Evolutionary conservation across 129 eudicot species (phyloP).

Genomic region (Sambucus nigra): DNA sequence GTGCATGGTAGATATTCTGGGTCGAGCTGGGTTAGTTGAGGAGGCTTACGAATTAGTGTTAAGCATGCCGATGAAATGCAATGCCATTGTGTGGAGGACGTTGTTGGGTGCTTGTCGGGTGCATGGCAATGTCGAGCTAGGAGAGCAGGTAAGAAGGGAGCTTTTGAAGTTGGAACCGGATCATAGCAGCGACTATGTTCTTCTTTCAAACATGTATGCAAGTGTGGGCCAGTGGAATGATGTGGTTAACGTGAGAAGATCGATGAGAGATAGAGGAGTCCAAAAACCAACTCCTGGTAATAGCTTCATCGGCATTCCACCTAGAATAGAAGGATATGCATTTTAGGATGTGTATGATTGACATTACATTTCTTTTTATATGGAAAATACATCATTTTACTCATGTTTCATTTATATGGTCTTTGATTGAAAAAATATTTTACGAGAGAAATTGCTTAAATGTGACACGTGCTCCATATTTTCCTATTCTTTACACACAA

Average conservation of each 20-base stretch:
- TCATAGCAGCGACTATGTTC: slow-evolving; percentile 47
- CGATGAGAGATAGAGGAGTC: slow-evolving; percentile 25
- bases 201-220: slow-evolving; percentile 44
- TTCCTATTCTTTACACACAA: no score
- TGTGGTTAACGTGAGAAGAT: slow-evolving; percentile 26
- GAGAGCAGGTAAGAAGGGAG: slow-evolving; percentile 32
- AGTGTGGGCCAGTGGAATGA: slow-evolving; percentile 44
- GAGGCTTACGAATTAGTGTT: slow-evolving; percentile 34
- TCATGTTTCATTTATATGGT: no score
- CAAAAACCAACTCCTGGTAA: slow-evolving; percentile 45
- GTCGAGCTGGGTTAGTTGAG: slow-evolving; percentile 37
- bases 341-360: no score
- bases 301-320: slow-evolving; percentile 21
- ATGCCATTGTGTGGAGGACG: slow-evolving; percentile 41
- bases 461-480: no score
- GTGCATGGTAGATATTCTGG: slow-evolving; percentile 47
- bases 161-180: slow-evolving; percentile 39
- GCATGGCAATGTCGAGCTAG: slow-evolving; percentile 31
- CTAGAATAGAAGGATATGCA: no score
- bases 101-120: slow-evolving; percentile 41
- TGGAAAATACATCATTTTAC: no score
- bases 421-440: no score
- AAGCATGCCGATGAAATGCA: slow-evolving; percentile 42
- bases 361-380: no score
- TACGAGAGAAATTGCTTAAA: no score